Evolutionary conservation across 345 rosid genomes (phyloP).

Genomic region (Mallotus nudiflorus): DNA sequence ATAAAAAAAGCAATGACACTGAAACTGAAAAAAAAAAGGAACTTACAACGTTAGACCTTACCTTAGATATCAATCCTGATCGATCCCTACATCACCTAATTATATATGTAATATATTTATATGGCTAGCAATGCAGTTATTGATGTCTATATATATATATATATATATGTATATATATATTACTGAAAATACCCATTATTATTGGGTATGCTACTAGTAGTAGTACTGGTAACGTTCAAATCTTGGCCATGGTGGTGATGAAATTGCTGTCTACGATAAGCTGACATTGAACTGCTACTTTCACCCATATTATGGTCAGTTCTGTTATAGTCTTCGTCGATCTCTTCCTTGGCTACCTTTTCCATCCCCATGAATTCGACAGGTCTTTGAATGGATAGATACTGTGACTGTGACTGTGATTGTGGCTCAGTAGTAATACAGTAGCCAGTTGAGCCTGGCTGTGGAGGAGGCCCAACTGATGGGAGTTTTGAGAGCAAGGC

Average conservation of each 20-base stretch:
- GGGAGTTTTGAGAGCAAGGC: constrained; percentile 96
- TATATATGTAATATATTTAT: neutral
- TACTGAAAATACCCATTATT: constrained; percentile 17
- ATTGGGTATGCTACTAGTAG: constrained; percentile 3
- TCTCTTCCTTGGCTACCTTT: constrained; percentile 53
- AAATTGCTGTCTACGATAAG: constrained; percentile 35
- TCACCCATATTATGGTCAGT: constrained; percentile 30
- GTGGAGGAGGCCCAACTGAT: constrained; percentile 65
- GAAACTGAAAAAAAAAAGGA: constrained; percentile 1
- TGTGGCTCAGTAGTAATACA: constrained; percentile 23
- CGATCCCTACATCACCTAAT: constrained; percentile 4
- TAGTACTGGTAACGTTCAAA: constrained; percentile 20
- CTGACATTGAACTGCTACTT: constrained; percentile 42
- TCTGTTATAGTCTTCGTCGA: constrained; percentile 26
- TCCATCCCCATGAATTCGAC: constrained; percentile 28
- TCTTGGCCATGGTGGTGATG: constrained; percentile 37
- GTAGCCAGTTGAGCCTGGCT: constrained; percentile 9
- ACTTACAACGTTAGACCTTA: constrained; percentile 12
- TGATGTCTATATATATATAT: too few relatives aligned
- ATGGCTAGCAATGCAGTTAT: neutral
- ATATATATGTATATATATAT: neutral
- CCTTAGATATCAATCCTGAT: constrained; percentile 5
- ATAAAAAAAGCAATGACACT: too few relatives aligned
- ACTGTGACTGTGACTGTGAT: constrained; percentile 23
- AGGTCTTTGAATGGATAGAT: constrained; percentile 22